A percentile compares a stretch with the other conserved stretches of the same genome.
Conservation (phyloP, 179 eudicot genomes). For the Silene coronaria region DNA sequence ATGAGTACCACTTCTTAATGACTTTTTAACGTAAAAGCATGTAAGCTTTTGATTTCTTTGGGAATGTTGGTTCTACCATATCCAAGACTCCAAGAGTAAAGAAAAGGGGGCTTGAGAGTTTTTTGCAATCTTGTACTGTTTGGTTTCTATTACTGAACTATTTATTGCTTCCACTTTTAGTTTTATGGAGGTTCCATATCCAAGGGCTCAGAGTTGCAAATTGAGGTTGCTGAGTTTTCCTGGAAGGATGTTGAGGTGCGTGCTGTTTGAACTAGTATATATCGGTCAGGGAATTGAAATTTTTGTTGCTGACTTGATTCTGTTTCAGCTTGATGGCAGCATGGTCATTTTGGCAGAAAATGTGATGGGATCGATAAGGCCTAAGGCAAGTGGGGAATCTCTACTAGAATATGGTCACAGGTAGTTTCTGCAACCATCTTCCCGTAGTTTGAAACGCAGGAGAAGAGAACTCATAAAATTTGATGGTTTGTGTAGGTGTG, state of each 20-base stretch:
- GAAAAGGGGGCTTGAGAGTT: not conserved
- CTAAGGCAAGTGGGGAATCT: slow-evolving; percentile 43
- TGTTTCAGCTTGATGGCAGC: slow-evolving; percentile 80
- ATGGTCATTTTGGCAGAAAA: slow-evolving; percentile 68
- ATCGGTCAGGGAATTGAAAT: not conserved
- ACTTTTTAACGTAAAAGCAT: not conserved
- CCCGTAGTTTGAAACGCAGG: slow-evolving; percentile 1
- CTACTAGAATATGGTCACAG: slow-evolving; percentile 76
- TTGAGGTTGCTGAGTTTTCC: slow-evolving; percentile 82
- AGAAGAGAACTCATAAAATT: not conserved
- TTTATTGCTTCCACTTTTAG: slow-evolving; percentile 33
- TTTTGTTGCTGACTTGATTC: slow-evolving; percentile 30
- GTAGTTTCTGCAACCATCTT: slow-evolving; percentile 29
- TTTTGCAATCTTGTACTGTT: not conserved
- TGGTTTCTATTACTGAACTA: not conserved
- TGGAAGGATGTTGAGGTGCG: slow-evolving; percentile 90
- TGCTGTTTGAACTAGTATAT: slow-evolving; percentile 12
- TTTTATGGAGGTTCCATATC: slow-evolving; percentile 86
- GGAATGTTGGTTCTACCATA: not conserved
- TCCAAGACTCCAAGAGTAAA: not conserved
- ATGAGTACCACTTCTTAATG: not conserved
- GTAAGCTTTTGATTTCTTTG: not conserved
- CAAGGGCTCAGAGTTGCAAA: slow-evolving; percentile 81
- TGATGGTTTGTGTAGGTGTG: slow-evolving; percentile 53
- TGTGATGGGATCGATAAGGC: slow-evolving; percentile 53